These are phyloP conservation scores for Epichloe uncinata DNA, from an alignment of 2,329 filamentous ascomycete genomes.

Conservation along the genomic window DNA sequence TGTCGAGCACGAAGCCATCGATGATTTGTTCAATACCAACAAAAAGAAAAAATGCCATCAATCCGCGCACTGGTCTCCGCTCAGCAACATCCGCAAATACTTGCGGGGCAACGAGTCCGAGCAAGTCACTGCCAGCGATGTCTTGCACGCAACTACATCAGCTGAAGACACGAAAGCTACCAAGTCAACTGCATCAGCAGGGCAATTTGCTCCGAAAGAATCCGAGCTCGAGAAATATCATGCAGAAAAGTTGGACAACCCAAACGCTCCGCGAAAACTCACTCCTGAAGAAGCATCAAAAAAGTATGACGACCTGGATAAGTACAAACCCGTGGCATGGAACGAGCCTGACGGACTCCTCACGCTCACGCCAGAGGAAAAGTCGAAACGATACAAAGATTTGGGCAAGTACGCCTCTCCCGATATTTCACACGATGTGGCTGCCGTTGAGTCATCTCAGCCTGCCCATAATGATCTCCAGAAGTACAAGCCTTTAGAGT, in stretches of 20 bases:
- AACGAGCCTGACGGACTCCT: constrained; percentile 20
- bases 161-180: constrained; percentile 3
- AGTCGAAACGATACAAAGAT: constrained; percentile 21
- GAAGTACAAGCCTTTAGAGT: constrained; percentile 23
- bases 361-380: constrained; percentile 15
- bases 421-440: constrained; percentile 14
- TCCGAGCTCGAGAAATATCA: constrained; percentile 22
- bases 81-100: constrained; percentile 22
- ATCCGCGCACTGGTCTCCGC: constrained; percentile 10
- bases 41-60: constrained; percentile 3
- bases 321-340: constrained; percentile 22
- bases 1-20: constrained; percentile 30
- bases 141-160: constrained; percentile 14
- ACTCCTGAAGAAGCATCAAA: constrained; percentile 22
- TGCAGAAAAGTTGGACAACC: constrained; percentile 16
- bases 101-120: constrained; percentile 12
- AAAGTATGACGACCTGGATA: constrained; percentile 27
- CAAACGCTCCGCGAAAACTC: constrained; percentile 13
- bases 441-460: constrained; percentile 13
- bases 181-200: constrained; percentile 24
- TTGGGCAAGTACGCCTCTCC: constrained; percentile 22
- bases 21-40: constrained; percentile 27
- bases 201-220: constrained; percentile 28
- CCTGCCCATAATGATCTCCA: constrained; percentile 25
- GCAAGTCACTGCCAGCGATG: constrained; percentile 10